Base-by-base conservation (phyloP, 352 stramenopile species). In the Phytopythium vexans region DNA sequence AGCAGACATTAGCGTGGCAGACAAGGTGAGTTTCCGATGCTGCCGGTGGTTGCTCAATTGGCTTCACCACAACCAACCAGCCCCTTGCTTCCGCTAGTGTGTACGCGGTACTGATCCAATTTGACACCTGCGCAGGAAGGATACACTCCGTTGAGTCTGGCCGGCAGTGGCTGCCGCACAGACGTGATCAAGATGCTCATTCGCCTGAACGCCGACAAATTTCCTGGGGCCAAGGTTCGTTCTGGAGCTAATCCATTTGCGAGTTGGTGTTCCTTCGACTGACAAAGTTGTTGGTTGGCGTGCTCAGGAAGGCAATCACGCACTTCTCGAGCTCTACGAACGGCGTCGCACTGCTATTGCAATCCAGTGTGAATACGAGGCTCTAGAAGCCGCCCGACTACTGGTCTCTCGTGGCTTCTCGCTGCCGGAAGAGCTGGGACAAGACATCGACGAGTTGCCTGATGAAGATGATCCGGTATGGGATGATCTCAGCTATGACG, bases 281-380 rank as follows among this genome's bases (percentile, higher is more conserved):
- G 15, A 41, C 38, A n/a, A 41, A 41, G 6, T 41, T 41, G 8
- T 41, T 41, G 38, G 38, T 3, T n/a, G 7, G 38, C 12, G 38
- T 41, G 38, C 38, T 41, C 38, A 41, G 38, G 38, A 41, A 41
- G 38, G 38, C 9, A 10, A n/a, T 9, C 10, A 41, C 38, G 38
- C 38, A 41, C 38, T 41, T 6, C 10, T 41, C 38, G 38, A 41
- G 38, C 38, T 41, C 38, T 41, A 41, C 38, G 38, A 41, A n/a
- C 38, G 38, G 38, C 8, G 38, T 10, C 10, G 38, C 37, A 34
- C 44, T 50, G 51, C 61, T 55, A 64, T 70, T 62, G 56, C 60
- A 62, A 60, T 64, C 52, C 62, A 40, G 48, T 35, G 40, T 52
- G 40, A 51, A 47, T 35, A 14, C 37, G 15, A 67, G 56, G 58